These are phyloP conservation scores for Solanum commersonii DNA, from an alignment of 257 asterid species.

Conservation along the genomic window DNA sequence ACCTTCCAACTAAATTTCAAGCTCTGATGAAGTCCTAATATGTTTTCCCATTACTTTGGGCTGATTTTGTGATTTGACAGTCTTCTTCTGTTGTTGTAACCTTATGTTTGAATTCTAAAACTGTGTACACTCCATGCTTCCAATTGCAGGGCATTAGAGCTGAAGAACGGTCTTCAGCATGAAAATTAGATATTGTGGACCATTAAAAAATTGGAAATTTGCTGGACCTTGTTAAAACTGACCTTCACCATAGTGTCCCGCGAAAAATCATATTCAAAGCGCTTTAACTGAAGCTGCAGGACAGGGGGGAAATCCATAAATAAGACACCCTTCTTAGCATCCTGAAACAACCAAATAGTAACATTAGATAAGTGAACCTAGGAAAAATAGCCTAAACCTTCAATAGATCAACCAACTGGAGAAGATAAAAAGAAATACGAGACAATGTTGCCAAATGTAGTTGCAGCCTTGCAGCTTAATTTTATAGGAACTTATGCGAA, in stretches of 20 bases:
- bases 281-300: constrained; percentile 96
- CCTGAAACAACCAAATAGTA: constrained; percentile 36
- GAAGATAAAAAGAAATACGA: not conserved
- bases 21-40: not conserved
- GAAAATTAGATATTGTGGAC: not conserved
- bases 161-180: not conserved
- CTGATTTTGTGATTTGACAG: not conserved
- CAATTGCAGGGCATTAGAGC: not conserved
- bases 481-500: not conserved
- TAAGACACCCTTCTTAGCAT: constrained; percentile 94
- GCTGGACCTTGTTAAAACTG: constrained; percentile 9
- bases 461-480: not conserved
- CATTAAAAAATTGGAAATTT: not conserved
- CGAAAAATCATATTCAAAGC: constrained; percentile 92
- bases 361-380: not conserved
- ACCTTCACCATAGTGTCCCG: constrained; percentile 97
- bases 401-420: not conserved
- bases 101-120: not conserved
- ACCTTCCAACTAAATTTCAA: not conserved
- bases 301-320: constrained; percentile 96
- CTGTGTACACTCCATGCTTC: not conserved
- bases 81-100: not conserved
- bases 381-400: not conserved
- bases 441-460: not conserved
- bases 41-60: not conserved